phyloP scores from a whole-genome alignment of 2,329 filamentous ascomycete genomes.

The Endocalyx cinctus region DNA sequence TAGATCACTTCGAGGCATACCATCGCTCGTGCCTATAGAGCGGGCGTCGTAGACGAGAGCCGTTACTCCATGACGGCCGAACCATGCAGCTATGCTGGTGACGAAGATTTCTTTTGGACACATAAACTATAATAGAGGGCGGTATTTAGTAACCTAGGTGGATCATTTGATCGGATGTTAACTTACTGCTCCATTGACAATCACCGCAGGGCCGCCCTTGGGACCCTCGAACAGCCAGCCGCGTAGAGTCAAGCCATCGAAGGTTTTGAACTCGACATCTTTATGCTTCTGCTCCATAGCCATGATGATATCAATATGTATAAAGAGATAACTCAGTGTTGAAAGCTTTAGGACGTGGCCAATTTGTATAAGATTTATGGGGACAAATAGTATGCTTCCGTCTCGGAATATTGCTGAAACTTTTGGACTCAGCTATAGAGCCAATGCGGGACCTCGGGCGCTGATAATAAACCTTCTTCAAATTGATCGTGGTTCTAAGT shows the following conservation, averaged over 20 bases:
- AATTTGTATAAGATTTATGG: too few species aligned
- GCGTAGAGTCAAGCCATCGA: conserved; percentile 34
- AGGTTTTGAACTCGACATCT: conserved; percentile 35
- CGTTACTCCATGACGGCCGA: conserved; percentile 29
- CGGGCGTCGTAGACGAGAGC: conserved; percentile 33
- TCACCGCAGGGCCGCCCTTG: conserved; percentile 20
- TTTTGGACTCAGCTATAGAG: too few species aligned
- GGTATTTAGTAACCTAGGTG: background rate
- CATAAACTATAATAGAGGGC: conserved; percentile 25
- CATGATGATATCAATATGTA: too few species aligned
- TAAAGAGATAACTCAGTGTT: too few species aligned
- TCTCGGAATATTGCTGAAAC: too few species aligned
- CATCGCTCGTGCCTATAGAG: conserved; percentile 31
- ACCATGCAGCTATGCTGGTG: conserved; percentile 26
- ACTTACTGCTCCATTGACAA: conserved; percentile 24
- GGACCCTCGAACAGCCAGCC: conserved; percentile 32
- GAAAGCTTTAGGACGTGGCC: too few species aligned
- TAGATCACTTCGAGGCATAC: conserved; percentile 32
- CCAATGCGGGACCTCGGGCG: too few species aligned
- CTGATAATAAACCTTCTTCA: too few species aligned
- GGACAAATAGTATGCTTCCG: too few species aligned
- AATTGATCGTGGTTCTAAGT: too few species aligned
- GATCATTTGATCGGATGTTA: conserved; percentile 9
- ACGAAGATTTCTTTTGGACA: conserved; percentile 28
- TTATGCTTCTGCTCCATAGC: too few species aligned